Conservation (phyloP, 2,329 filamentous ascomycete genomes). For the Neopestalotiopsis sp. region DNA sequence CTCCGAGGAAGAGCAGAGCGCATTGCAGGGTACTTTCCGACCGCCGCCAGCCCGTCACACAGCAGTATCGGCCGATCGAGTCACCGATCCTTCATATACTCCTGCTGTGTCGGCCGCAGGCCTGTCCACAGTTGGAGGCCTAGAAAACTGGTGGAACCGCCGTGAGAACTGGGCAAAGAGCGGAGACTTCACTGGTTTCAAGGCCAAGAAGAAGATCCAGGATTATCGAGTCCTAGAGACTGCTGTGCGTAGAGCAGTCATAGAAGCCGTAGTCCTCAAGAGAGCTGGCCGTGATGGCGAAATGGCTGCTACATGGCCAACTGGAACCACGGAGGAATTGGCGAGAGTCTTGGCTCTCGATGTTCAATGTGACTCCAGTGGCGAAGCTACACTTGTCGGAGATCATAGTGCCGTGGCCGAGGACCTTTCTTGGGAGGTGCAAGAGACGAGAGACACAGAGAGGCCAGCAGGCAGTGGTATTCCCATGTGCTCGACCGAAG, state of each 20-base stretch:
- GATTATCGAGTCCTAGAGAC: conserved; percentile 53
- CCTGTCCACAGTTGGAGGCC: conserved; percentile 51
- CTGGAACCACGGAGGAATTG: conserved; percentile 38
- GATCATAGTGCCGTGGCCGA: conserved; percentile 40
- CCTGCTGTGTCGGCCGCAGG: conserved; percentile 51
- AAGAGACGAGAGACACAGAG: conserved; percentile 24
- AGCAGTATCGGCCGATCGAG: conserved; percentile 33
- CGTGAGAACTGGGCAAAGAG: conserved; percentile 56
- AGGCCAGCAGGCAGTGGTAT: neutral
- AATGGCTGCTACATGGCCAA: conserved; percentile 29
- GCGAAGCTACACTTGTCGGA: conserved; percentile 44
- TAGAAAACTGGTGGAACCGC: conserved; percentile 59
- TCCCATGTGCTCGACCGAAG: conserved; percentile 35
- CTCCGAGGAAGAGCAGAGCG: neutral
- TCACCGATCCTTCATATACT: conserved; percentile 45
- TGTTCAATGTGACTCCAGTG: conserved; percentile 44
- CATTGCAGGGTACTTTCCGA: conserved; percentile 7
- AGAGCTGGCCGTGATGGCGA: conserved; percentile 33
- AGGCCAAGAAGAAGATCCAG: conserved; percentile 41
- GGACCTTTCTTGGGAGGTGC: conserved; percentile 34
- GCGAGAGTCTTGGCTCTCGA: conserved; percentile 40
- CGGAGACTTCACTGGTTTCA: conserved; percentile 51
- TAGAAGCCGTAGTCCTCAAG: conserved; percentile 55
- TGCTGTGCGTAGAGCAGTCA: conserved; percentile 53
- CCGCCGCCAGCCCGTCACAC: conserved; percentile 28